phyloP scores from a whole-genome alignment of 306 rosid species.

The Astragalus membranaceus region DNA sequence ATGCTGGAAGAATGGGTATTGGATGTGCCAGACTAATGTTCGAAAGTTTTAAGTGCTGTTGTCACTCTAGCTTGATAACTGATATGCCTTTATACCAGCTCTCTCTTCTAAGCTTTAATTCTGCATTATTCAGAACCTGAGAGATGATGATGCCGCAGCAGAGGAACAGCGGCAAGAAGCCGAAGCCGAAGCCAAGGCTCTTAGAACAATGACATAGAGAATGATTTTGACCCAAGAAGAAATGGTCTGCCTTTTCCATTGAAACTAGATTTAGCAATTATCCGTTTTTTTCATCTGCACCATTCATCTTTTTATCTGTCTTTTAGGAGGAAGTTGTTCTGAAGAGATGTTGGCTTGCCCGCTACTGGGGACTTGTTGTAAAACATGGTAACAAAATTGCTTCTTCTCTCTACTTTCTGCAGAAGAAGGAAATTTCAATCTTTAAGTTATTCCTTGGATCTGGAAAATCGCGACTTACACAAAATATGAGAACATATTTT shows the following conservation, averaged over 20 bases:
- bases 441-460: too few relatives aligned
- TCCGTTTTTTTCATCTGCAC: conserved; percentile 1
- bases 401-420: conserved; percentile 23
- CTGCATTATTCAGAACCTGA: conserved; percentile 54
- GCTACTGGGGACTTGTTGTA: conserved; percentile 92
- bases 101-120: conserved; percentile 1
- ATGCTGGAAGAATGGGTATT: conserved; percentile 17
- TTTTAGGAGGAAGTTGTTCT: conserved; percentile 93
- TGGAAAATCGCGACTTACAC: neutral
- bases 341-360: conserved; percentile 99
- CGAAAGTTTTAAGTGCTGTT: conserved; percentile 6
- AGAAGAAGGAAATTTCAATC: too few relatives aligned
- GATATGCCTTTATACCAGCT: conserved; percentile 10
- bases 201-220: conserved; percentile 87
- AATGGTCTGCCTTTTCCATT: conserved; percentile 62
- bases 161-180: too few relatives aligned
- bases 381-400: conserved; percentile 60
- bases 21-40: conserved; percentile 17
- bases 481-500: conserved; percentile 12
- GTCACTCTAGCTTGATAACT: conserved; percentile 18
- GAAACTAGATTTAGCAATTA: conserved; percentile 8
- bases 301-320: conserved; percentile 1
- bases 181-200: too few relatives aligned
- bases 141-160: too few relatives aligned
- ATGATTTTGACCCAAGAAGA: too few relatives aligned